phyloP scores from a whole-genome alignment of 148 eudicot genomes.

The Chenopodium album region DNA sequence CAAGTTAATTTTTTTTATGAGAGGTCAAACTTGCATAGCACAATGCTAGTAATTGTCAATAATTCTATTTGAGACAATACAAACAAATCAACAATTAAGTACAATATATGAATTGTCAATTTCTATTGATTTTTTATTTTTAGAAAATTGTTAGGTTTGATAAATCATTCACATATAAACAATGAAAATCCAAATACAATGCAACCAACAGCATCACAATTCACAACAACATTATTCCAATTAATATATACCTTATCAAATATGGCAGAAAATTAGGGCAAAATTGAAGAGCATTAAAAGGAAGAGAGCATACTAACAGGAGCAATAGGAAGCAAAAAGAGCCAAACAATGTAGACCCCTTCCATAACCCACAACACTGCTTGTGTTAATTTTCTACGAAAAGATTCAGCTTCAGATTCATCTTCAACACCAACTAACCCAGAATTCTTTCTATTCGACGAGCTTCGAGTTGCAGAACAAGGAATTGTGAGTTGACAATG shows the following conservation, averaged over 20 bases:
- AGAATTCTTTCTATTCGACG: constrained; percentile 5
- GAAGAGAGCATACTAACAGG: constrained; percentile 46
- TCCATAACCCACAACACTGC: constrained; percentile 58
- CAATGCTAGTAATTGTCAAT: neutral
- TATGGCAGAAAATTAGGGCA: neutral
- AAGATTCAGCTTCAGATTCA: constrained; percentile 18
- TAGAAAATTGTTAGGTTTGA: neutral
- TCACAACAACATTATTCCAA: neutral
- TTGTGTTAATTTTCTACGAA: constrained; percentile 38
- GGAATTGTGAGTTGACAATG: neutral
- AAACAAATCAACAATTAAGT: too few species aligned
- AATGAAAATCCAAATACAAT: neutral
- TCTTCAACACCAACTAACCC: constrained; percentile 12
- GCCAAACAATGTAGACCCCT: constrained; percentile 81
- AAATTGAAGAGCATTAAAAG: neutral
- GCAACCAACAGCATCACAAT: neutral
- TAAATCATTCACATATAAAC: neutral
- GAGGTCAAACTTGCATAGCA: neutral
- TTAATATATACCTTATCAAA: neutral
- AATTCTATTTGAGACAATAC: neutral
- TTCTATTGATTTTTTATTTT: too few species aligned
- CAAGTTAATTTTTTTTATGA: neutral
- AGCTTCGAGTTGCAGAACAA: constrained; percentile 20
- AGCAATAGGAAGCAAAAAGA: constrained; percentile 93
- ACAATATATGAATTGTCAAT: neutral